These are phyloP conservation scores for Talaromyces stipitatus DNA, from an alignment of 495 filamentous ascomycete genomes.

Conservation along the genomic window DNA sequence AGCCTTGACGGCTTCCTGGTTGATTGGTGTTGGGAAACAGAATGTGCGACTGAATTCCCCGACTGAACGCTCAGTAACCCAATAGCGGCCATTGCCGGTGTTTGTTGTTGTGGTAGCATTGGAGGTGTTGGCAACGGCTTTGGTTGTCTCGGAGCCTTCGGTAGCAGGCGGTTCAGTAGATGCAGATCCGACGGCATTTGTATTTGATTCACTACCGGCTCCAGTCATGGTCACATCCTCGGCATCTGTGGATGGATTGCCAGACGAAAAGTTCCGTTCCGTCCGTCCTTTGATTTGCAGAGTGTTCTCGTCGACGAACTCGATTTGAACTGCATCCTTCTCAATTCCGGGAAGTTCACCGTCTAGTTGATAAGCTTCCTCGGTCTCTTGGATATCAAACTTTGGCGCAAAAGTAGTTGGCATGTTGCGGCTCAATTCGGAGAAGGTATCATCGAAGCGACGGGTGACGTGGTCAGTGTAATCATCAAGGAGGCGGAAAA, in stretches of 20 bases:
- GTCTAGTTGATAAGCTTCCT: constrained; percentile 69
- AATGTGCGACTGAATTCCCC: constrained; percentile 81
- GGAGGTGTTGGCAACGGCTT: constrained; percentile 1
- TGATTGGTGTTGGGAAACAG: constrained; percentile 66
- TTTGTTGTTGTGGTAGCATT: neutral
- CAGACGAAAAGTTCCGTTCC: constrained; percentile 16
- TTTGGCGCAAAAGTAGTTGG: constrained; percentile 53
- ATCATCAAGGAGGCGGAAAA: constrained; percentile 40
- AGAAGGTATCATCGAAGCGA: constrained; percentile 10
- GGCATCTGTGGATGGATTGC: neutral
- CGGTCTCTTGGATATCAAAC: constrained; percentile 74
- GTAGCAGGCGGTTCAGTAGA: neutral
- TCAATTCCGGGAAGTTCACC: constrained; percentile 83
- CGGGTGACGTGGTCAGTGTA: constrained; percentile 28
- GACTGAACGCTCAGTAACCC: constrained; percentile 74
- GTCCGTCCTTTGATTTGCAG: constrained; percentile 65
- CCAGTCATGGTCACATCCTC: constrained; percentile 13
- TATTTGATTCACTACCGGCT: constrained; percentile 3
- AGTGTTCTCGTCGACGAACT: constrained; percentile 76
- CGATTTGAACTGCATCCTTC: constrained; percentile 71
- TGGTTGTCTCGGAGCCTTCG: neutral
- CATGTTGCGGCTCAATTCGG: constrained; percentile 11
- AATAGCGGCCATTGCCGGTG: constrained; percentile 50
- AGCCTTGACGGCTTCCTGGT: constrained; percentile 73
- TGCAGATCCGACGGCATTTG: neutral